Evolutionary conservation across 805 yeast species (phyloP).

Genomic region (Cephaloascus albidus): DNA sequence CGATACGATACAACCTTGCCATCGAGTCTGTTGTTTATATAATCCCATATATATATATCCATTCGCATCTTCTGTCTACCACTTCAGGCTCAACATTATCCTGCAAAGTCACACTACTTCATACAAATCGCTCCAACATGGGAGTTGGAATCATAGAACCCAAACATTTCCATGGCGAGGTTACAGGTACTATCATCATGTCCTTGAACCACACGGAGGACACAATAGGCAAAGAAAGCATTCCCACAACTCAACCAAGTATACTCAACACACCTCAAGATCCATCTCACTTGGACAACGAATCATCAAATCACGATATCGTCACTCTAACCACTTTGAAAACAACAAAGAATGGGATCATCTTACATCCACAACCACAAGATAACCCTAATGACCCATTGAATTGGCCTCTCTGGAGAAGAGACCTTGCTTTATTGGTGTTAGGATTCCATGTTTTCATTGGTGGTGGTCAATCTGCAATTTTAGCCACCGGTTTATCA

Average conservation of each 20-base stretch:
- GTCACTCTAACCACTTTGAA: conserved; percentile 20
- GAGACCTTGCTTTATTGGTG: conserved; percentile 42
- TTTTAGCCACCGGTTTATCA: conserved; percentile 48
- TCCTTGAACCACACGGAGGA: conserved; percentile 11
- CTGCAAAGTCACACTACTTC: too few relatives aligned
- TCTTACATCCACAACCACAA: conserved; percentile 54
- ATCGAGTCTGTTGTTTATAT: too few relatives aligned
- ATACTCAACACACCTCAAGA: conserved; percentile 5
- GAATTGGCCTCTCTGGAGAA: conserved; percentile 54
- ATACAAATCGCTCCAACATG: too few relatives aligned
- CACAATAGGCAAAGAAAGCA: too few relatives aligned
- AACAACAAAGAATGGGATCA: conserved; percentile 36
- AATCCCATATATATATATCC: too few relatives aligned
- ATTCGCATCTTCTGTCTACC: too few relatives aligned
- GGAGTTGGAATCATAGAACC: conserved; percentile 35
- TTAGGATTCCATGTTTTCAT: conserved; percentile 50
- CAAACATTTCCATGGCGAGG: conserved; percentile 15
- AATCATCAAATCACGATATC: conserved; percentile 2
- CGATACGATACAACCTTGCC: too few relatives aligned
- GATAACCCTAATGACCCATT: conserved; percentile 57
- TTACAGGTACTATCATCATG: conserved; percentile 44
- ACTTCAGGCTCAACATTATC: too few relatives aligned
- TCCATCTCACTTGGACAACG: conserved; percentile 1
- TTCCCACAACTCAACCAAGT: too few relatives aligned
- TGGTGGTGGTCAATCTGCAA: conserved; percentile 55